Evolutionary conservation across 306 rosid genomes (phyloP).

Genomic region (Rosa multiflora): DNA sequence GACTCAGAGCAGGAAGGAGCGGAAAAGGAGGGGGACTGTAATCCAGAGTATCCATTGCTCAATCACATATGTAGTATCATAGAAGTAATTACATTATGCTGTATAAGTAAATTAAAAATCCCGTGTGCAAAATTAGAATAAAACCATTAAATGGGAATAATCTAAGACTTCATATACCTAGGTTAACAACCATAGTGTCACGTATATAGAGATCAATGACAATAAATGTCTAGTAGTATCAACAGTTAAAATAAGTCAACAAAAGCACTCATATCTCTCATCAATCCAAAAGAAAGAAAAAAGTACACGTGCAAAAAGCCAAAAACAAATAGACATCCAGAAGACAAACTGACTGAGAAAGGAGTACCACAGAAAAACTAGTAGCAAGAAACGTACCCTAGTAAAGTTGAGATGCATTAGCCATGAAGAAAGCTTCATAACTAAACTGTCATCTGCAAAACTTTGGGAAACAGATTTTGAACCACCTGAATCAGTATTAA

Average conservation of each 20-base stretch:
- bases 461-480: constrained; percentile 54
- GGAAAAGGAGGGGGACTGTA: no score
- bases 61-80: background rate
- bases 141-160: background rate
- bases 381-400: constrained; percentile 47
- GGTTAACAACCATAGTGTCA: background rate
- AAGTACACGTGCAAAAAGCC: background rate
- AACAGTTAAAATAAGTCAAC: background rate
- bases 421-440: constrained; percentile 67
- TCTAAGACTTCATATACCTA: background rate
- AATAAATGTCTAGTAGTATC: background rate
- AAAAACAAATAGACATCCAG: background rate
- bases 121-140: background rate
- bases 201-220: background rate
- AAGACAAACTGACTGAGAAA: background rate
- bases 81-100: background rate
- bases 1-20: no score
- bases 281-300: background rate
- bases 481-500: constrained; percentile 37
- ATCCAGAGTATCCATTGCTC: background rate
- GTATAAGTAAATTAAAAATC: background rate
- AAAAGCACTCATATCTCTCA: background rate
- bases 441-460: constrained; percentile 68
- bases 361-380: background rate
- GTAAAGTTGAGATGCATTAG: constrained; percentile 59